Conservation (phyloP, 164 flowering plant species). For the Piper longum region DNA sequence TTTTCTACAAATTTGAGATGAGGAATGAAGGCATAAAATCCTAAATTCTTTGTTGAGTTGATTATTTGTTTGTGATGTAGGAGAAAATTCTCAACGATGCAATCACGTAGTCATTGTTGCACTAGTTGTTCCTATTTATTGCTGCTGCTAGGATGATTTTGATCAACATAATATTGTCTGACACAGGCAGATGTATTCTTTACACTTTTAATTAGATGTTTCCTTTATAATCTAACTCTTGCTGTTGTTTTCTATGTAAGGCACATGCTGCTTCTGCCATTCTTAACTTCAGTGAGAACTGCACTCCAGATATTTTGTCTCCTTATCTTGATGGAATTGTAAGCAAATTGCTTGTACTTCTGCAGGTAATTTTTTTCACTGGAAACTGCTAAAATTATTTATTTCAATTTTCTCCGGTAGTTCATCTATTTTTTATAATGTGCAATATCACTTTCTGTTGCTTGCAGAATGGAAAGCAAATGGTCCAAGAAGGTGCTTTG, state of each 20-base stretch:
- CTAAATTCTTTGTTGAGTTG: too few relatives aligned
- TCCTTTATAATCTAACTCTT: neutral
- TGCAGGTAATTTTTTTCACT: slow-evolving; percentile 44
- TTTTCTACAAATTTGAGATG: too few relatives aligned
- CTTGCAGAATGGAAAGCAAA: slow-evolving; percentile 87
- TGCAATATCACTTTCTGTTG: neutral
- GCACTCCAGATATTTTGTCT: slow-evolving; percentile 86
- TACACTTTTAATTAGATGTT: neutral
- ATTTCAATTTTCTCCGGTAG: too few relatives aligned
- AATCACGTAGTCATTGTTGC: neutral
- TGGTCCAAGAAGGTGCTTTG: slow-evolving; percentile 99
- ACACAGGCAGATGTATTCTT: neutral
- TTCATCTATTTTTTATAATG: too few relatives aligned
- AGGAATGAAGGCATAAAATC: too few relatives aligned
- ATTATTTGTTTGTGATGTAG: too few relatives aligned
- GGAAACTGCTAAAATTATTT: neutral
- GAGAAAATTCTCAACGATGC: too few relatives aligned
- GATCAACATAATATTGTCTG: neutral
- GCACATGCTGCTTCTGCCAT: slow-evolving; percentile 99
- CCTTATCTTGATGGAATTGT: slow-evolving; percentile 93
- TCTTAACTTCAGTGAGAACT: slow-evolving; percentile 96
- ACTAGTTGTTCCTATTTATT: neutral
- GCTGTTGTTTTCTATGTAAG: slow-evolving; percentile 17
- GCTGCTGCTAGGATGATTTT: neutral
- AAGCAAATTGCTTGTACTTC: slow-evolving; percentile 80